phyloP scores from a whole-genome alignment of 768 basidiomycete species.

The Royoungia palumana region DNA sequence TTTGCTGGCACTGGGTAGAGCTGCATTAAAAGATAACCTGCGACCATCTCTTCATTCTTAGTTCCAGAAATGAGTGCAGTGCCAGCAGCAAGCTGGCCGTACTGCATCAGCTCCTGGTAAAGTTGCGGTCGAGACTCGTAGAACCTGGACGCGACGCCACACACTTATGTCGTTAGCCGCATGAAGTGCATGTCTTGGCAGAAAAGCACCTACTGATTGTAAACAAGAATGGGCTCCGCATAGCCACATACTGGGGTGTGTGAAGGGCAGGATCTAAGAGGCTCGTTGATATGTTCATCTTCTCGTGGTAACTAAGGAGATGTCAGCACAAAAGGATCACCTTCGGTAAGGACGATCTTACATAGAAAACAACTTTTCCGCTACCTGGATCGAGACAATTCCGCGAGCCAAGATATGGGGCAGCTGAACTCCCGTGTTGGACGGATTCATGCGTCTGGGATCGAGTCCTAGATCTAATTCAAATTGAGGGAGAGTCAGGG shows the following conservation, averaged over 20 bases:
- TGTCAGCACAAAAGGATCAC: background rate
- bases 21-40: constrained; percentile 78
- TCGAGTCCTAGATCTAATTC: constrained; percentile 41
- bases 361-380: constrained; percentile 72
- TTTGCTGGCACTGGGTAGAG: constrained; percentile 72
- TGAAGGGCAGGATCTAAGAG: constrained; percentile 81
- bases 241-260: constrained; percentile 75
- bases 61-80: constrained; percentile 70
- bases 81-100: constrained; percentile 73
- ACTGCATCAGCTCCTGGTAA: constrained; percentile 69
- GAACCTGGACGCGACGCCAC: constrained; percentile 83
- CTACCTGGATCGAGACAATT: constrained; percentile 61
- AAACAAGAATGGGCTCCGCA: constrained; percentile 87
- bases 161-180: constrained; percentile 49
- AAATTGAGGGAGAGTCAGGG: background rate
- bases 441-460: constrained; percentile 37
- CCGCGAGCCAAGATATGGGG: constrained; percentile 66
- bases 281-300: constrained; percentile 76
- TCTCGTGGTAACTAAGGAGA: constrained; percentile 60
- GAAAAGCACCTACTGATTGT: constrained; percentile 70
- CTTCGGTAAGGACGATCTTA: constrained; percentile 28
- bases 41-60: constrained; percentile 81
- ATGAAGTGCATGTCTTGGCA: background rate
- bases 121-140: constrained; percentile 68
- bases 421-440: constrained; percentile 44